Evolutionary conservation across 352 stramenopile genomes (phyloP).

Genomic region (Phytophthora ohioensis): DNA sequence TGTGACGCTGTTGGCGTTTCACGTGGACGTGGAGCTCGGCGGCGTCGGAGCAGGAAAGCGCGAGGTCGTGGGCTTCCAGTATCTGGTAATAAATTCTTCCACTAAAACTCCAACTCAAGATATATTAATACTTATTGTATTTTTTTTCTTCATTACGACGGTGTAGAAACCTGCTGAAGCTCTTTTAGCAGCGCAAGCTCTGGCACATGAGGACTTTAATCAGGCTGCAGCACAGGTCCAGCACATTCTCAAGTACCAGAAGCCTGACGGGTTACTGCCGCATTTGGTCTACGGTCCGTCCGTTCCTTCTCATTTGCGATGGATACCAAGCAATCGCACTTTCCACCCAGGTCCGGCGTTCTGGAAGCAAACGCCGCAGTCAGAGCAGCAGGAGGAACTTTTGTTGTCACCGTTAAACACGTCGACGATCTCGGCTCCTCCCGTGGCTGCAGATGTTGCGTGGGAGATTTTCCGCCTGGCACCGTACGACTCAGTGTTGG

Average conservation of each 20-base stretch:
- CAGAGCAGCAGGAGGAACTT: not conserved
- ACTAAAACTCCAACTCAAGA: not conserved
- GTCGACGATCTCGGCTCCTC: conserved; percentile 74
- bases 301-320: conserved; percentile 52
- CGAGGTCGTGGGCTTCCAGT: conserved; percentile 74
- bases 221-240: conserved; percentile 68
- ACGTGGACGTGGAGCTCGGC: conserved; percentile 77
- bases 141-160: not conserved
- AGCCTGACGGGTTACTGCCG: conserved; percentile 61
- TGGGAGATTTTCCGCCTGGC: conserved; percentile 88
- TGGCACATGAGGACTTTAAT: conserved; percentile 81
- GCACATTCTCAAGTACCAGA: conserved; percentile 75
- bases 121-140: conserved; percentile 23
- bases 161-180: conserved; percentile 75
- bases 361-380: conserved; percentile 39
- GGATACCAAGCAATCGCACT: conserved; percentile 74
- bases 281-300: conserved; percentile 83
- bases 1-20: conserved; percentile 42
- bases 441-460: conserved; percentile 78
- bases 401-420: conserved; percentile 35
- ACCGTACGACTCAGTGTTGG: conserved; percentile 77
- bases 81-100: conserved; percentile 54
- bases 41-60: conserved; percentile 62
- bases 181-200: conserved; percentile 79
- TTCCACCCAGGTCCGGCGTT: conserved; percentile 86